Percentiles rank a stretch among this genome's conserved stretches.
phyloP scores from a whole-genome alignment of 2,329 filamentous ascomycete genomes.

The Rasamsonia emersonii region DNA sequence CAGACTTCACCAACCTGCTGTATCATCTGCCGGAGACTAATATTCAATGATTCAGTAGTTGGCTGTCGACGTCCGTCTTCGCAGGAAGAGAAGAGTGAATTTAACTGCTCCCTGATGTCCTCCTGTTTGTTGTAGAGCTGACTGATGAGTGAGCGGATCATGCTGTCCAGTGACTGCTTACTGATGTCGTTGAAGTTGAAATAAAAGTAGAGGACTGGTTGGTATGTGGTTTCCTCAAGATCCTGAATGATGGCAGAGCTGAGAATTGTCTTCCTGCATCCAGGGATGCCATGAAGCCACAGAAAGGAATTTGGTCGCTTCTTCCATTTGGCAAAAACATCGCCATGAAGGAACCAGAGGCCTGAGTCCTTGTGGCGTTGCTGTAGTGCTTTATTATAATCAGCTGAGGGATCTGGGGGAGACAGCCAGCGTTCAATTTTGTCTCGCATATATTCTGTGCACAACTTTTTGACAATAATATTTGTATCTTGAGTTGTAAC shows the following conservation, averaged over 20 bases:
- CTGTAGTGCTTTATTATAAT: constrained; percentile 1
- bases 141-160: constrained; percentile 11
- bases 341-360: constrained; percentile 9
- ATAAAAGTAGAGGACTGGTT: constrained; percentile 14
- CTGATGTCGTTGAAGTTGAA: constrained; percentile 13
- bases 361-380: constrained; percentile 7
- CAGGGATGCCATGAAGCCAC: constrained; percentile 34
- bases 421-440: constrained; percentile 1
- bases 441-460: constrained; percentile 2
- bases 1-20: constrained; percentile 3
- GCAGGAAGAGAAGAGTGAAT: constrained; percentile 3
- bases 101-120: neutral
- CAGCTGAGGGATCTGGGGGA: constrained; percentile 2
- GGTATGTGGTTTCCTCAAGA: constrained; percentile 9
- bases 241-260: constrained; percentile 30
- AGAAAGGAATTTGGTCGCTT: constrained; percentile 21
- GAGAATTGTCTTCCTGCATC: constrained; percentile 34
- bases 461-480: constrained; percentile 1
- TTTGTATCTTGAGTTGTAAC: neutral
- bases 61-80: constrained; percentile 7
- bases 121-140: neutral
- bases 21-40: constrained; percentile 2
- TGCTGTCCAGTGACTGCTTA: constrained; percentile 9
- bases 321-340: constrained; percentile 10
- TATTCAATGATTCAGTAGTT: neutral